Percentiles rank a stretch among this genome's conserved stretches.
These are phyloP conservation scores for Leccinum proximum DNA, from an alignment of 1,284 basidiomycete genomes.

Conservation along the genomic window DNA sequence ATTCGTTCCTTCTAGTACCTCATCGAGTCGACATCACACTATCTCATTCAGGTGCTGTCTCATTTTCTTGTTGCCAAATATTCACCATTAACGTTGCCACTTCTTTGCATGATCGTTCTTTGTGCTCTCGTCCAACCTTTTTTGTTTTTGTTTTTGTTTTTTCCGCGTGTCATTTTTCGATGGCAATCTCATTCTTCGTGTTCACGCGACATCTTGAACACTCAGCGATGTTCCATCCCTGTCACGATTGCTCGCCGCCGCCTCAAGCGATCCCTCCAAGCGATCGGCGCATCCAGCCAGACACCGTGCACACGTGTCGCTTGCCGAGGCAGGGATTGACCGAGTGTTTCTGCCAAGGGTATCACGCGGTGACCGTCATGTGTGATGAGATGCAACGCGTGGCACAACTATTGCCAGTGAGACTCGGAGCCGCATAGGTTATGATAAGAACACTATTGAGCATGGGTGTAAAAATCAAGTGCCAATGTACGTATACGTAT, in stretches of 20 bases:
- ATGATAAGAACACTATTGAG: too few relatives aligned
- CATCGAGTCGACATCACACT: conserved; percentile 96
- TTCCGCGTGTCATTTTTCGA: not conserved
- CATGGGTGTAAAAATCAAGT: too few relatives aligned
- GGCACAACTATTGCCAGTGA: too few relatives aligned
- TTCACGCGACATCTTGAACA: conserved; percentile 3
- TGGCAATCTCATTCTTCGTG: not conserved
- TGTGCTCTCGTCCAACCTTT: not conserved
- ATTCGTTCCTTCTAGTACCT: conserved; percentile 53
- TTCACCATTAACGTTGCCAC: conserved; percentile 6
- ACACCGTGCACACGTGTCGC: conserved; percentile 70
- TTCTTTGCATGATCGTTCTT: not conserved
- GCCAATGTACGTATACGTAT: too few relatives aligned
- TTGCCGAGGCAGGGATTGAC: conserved; percentile 86
- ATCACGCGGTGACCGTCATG: conserved; percentile 69
- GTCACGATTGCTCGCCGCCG: conserved; percentile 90
- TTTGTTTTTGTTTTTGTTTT: too few relatives aligned
- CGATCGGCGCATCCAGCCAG: conserved; percentile 62
- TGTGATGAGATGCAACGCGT: conserved; percentile 62
- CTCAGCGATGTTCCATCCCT: conserved; percentile 81
- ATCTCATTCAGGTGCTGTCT: conserved; percentile 76
- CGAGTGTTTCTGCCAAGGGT: conserved; percentile 71
- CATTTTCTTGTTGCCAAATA: conserved; percentile 1
- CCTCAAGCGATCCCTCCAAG: conserved; percentile 67
- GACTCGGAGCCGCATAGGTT: too few relatives aligned